Evolutionary conservation across 2,329 filamentous ascomycete genomes (phyloP), one percentile per base, ranked within the genome.

Genomic region (Aureobasidium sp.): DNA sequence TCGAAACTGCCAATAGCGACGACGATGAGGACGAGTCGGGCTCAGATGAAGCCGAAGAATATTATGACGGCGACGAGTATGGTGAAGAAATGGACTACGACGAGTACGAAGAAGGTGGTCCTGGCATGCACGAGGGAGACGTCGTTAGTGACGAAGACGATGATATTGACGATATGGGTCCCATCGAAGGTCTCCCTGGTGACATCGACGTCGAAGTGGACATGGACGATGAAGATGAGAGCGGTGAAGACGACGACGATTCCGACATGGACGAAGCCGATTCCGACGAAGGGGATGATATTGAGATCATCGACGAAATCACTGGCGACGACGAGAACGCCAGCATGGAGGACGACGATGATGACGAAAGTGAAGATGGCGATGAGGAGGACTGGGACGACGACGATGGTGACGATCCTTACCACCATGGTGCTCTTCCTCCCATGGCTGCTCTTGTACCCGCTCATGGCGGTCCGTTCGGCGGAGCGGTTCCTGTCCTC

Each of bases 41-140:
- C 55, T 82, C 87, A 55, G 84, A 74, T 19, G 71, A 68, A 44
- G 66, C 71, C 57, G 77, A 81, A 56, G 89, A 90, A 41, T 86
- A 90, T 53, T 88, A 91, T 61, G 89, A 95, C 61, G 87, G 90
- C 47, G 90, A 93, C 56, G 88, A 90, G 56, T 91, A 89, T 61
- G 89, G 79, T 19, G 82, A 95, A 32, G 91, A 95, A 60, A 93
- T 96, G 83, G 88, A 94, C 52, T 95, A 94, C 62, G 89, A 93
- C 39, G 87, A 91, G 60, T 90, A 90, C 79, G 51, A 53, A n/a
- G 51, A 53, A 30, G 39, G 32, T 57, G 85, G 90, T 64, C 85
- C 84, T 54, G 87, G 83, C 0, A 80, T 82, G 58, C 87, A 91
- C 63, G 88, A 88, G 55, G 88, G 90, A 62, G 88, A 93, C 60